Evolutionary conservation across 2,329 filamentous ascomycete genomes (phyloP).

Genomic region (Esteya vermicola): DNA sequence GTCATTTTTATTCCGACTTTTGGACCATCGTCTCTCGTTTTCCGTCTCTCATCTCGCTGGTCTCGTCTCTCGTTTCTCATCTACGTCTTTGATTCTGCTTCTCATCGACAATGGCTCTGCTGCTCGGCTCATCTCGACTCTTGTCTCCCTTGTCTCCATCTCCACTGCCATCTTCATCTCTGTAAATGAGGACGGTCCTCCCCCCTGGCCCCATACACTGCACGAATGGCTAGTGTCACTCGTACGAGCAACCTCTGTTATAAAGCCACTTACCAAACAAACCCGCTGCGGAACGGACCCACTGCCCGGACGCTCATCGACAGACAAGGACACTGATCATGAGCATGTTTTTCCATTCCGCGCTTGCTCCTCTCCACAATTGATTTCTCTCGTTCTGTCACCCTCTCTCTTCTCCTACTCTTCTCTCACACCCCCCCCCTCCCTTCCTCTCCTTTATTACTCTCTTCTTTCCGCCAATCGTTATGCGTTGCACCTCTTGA

Average conservation of each 20-base stretch:
- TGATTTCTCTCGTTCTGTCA: neutral
- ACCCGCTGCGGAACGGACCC: slow-evolving; percentile 7
- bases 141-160: neutral
- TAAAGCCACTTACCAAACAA: too few species aligned
- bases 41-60: too few species aligned
- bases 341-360: neutral
- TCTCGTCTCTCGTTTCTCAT: too few species aligned
- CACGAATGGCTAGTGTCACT: too few species aligned
- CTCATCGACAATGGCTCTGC: too few species aligned
- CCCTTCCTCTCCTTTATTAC: neutral
- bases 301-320: neutral
- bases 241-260: too few species aligned
- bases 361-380: neutral
- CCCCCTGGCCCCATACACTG: slow-evolving; percentile 2
- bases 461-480: too few species aligned
- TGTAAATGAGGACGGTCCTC: too few species aligned
- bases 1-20: too few species aligned
- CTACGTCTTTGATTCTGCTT: too few species aligned
- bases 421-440: neutral
- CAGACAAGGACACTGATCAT: neutral
- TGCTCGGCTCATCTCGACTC: too few species aligned
- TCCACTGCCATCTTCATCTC: neutral
- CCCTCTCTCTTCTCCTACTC: neutral
- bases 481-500: slow-evolving; percentile 5
- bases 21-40: too few species aligned